A percentile compares a stretch with the other conserved stretches of the same genome.
Conservation (phyloP, 805 yeast genomes). For the Blastobotrys mokoenaii region DNA sequence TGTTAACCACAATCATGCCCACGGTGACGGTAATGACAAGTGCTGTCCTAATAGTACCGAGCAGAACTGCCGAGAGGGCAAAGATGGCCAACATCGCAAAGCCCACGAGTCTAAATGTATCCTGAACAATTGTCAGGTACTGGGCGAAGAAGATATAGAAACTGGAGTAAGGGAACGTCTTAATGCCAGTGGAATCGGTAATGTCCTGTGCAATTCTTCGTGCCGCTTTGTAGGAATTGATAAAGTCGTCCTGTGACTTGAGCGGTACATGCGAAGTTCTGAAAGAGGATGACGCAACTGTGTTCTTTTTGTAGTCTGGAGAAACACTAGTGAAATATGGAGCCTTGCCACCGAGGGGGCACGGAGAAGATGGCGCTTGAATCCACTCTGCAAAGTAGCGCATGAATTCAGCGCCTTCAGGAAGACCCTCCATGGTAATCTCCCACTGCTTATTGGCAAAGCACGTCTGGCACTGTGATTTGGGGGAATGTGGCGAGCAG, state of each 20-base stretch:
- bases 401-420: conserved; percentile 66
- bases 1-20: conserved; percentile 53
- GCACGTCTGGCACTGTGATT: conserved; percentile 68
- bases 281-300: conserved; percentile 55
- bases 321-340: conserved; percentile 64
- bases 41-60: conserved; percentile 64
- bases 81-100: conserved; percentile 45
- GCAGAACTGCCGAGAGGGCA: conserved; percentile 42
- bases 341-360: conserved; percentile 94
- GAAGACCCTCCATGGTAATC: conserved; percentile 70
- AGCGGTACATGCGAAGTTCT: conserved; percentile 74
- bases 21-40: conserved; percentile 50
- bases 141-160: conserved; percentile 91
- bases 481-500: conserved; percentile 60
- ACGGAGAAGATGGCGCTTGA: conserved; percentile 71
- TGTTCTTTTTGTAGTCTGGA: conserved; percentile 31
- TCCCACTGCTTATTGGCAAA: conserved; percentile 57
- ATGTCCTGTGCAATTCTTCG: conserved; percentile 53
- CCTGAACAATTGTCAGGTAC: conserved; percentile 55
- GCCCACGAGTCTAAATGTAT: conserved; percentile 47
- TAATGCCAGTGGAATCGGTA: conserved; percentile 33
- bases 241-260: conserved; percentile 76
- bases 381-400: conserved; percentile 75
- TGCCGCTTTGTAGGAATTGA: conserved; percentile 67
- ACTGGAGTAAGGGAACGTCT: conserved; percentile 83